Percentiles rank a stretch among this genome's conserved stretches.
These are phyloP conservation scores for Clarireedia hainanense DNA, from an alignment of 2,329 filamentous ascomycete species.

Conservation along the genomic window DNA sequence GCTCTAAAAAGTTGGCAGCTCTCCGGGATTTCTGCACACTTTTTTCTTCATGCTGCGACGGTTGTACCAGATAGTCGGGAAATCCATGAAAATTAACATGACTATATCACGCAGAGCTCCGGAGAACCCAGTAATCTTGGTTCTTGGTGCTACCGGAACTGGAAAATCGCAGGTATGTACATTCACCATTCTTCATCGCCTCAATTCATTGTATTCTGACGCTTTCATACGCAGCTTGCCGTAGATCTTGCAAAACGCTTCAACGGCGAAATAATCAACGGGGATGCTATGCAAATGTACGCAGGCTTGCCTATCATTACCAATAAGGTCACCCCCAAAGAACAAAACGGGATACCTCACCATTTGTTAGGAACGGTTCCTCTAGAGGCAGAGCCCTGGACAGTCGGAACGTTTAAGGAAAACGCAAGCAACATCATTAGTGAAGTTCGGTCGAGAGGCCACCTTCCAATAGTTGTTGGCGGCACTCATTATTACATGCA, in stretches of 20 bases:
- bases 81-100: not conserved
- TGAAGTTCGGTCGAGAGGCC: constrained; percentile 71
- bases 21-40: not conserved
- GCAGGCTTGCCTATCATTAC: constrained; percentile 86
- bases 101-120: constrained; percentile 31
- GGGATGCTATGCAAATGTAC: constrained; percentile 98
- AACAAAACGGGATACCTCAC: constrained; percentile 75
- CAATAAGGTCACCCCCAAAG: constrained; percentile 74
- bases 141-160: constrained; percentile 86
- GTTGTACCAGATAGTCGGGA: constrained; percentile 6
- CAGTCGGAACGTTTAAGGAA: constrained; percentile 66
- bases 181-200: not conserved
- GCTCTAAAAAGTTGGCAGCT: not conserved
- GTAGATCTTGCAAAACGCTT: constrained; percentile 77
- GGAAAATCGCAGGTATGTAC: constrained; percentile 83
- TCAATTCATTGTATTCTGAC: not conserved
- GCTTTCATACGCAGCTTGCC: constrained; percentile 39
- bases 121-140: constrained; percentile 60
- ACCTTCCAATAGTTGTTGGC: constrained; percentile 82
- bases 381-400: constrained; percentile 73
- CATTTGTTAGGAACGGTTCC: constrained; percentile 77
- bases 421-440: constrained; percentile 62
- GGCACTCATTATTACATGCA: constrained; percentile 96
- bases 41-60: constrained; percentile 15
- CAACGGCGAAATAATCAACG: constrained; percentile 92